Evolutionary conservation across 768 basidiomycete species (phyloP).

Genomic region (Lactarius sp.): DNA sequence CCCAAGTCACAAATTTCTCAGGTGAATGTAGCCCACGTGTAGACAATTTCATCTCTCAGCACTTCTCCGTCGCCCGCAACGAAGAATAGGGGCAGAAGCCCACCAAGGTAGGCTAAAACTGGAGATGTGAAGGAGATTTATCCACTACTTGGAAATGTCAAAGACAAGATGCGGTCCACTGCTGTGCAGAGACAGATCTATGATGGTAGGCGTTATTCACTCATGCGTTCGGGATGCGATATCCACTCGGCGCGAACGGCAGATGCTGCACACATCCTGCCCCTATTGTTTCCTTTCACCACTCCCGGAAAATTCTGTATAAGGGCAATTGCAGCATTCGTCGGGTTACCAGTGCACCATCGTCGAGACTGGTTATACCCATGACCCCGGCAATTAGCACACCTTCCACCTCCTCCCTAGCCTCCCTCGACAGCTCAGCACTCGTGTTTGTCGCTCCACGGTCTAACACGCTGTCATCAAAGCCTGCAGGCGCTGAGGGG

Average conservation of each 20-base stretch:
- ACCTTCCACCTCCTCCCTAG: neutral
- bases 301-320: slow-evolving; percentile 78
- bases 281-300: slow-evolving; percentile 69
- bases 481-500: neutral
- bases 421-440: neutral
- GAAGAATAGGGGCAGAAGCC: slow-evolving; percentile 80
- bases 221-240: slow-evolving; percentile 14
- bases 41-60: slow-evolving; percentile 86
- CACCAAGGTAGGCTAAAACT: slow-evolving; percentile 77
- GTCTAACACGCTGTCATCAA: neutral
- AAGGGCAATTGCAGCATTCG: slow-evolving; percentile 72
- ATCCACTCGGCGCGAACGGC: neutral
- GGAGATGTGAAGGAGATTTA: slow-evolving; percentile 48
- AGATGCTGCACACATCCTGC: slow-evolving; percentile 74
- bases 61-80: slow-evolving; percentile 90
- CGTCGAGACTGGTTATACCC: neutral
- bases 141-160: slow-evolving; percentile 52
- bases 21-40: slow-evolving; percentile 42
- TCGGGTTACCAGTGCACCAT: slow-evolving; percentile 52
- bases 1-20: slow-evolving; percentile 38
- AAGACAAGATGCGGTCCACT: slow-evolving; percentile 52
- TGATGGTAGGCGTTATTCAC: slow-evolving; percentile 52
- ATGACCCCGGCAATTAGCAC: neutral
- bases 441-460: neutral
- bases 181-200: slow-evolving; percentile 93